These are phyloP conservation scores for Debaryomyces psychrophilus DNA, from an alignment of 1,139 yeast genomes.

Conservation along the genomic window DNA sequence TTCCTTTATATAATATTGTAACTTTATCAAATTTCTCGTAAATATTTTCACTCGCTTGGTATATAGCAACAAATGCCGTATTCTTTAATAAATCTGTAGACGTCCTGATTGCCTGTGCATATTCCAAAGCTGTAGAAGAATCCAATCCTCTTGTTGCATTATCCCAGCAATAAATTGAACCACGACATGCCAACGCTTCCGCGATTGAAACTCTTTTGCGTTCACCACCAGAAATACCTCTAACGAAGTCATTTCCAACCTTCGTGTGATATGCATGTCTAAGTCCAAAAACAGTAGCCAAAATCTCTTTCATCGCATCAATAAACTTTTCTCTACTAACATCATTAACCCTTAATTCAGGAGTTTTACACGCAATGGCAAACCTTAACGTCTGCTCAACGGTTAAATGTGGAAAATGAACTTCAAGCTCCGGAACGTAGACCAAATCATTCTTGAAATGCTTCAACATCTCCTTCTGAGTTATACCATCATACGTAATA, in stretches of 20 bases:
- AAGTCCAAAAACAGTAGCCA: slow-evolving; percentile 60
- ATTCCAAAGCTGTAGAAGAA: slow-evolving; percentile 73
- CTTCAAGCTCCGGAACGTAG: slow-evolving; percentile 64
- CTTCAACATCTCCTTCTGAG: slow-evolving; percentile 51
- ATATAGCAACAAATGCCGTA: slow-evolving; percentile 62
- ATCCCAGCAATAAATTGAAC: slow-evolving; percentile 69
- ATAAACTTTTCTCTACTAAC: slow-evolving; percentile 52
- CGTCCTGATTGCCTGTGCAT: slow-evolving; percentile 61
- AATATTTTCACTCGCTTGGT: slow-evolving; percentile 71
- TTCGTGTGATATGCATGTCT: slow-evolving; percentile 57
- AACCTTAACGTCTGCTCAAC: slow-evolving; percentile 65
- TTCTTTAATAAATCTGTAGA: slow-evolving; percentile 58
- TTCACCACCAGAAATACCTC: slow-evolving; percentile 71
- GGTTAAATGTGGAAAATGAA: slow-evolving; percentile 65
- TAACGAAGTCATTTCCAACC: slow-evolving; percentile 62
- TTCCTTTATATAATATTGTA: slow-evolving; percentile 60
- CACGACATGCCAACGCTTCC: slow-evolving; percentile 63
- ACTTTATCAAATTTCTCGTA: slow-evolving; percentile 67
- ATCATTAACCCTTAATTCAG: slow-evolving; percentile 53
- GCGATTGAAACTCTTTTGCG: slow-evolving; percentile 65
- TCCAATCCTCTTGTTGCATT: slow-evolving; percentile 81
- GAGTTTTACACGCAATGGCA: slow-evolving; percentile 64
- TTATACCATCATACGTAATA: slow-evolving; percentile 54
- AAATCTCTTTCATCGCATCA: slow-evolving; percentile 49
- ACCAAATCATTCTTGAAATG: slow-evolving; percentile 54